Percentiles rank a stretch among this genome's conserved stretches.
These are phyloP conservation scores for Podaxis sp. DNA, from an alignment of 768 basidiomycete genomes.

Conservation along the genomic window DNA sequence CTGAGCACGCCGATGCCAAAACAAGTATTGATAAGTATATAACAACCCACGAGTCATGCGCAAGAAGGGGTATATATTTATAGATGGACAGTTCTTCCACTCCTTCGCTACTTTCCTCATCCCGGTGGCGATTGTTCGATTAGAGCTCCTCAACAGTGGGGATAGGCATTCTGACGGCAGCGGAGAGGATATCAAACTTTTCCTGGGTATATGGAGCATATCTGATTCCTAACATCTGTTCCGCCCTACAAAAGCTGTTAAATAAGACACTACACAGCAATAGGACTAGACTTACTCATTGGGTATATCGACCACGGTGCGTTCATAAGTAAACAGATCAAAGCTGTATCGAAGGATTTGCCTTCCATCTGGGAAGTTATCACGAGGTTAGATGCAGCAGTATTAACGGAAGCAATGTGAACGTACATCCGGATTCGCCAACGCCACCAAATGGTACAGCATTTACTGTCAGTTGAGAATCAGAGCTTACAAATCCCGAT, in stretches of 20 bases:
- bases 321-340: slow-evolving; percentile 48
- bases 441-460: slow-evolving; percentile 31
- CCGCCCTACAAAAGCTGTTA: slow-evolving; percentile 27
- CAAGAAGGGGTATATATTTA: neutral
- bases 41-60: neutral
- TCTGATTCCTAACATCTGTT: slow-evolving; percentile 32
- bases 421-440: slow-evolving; percentile 64
- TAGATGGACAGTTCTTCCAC: neutral
- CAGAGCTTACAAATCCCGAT: neutral
- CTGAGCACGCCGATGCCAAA: too few relatives aligned
- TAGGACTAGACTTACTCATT: slow-evolving; percentile 32
- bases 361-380: slow-evolving; percentile 41
- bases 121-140: neutral
- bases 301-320: slow-evolving; percentile 47
- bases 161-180: neutral
- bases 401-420: neutral
- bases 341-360: slow-evolving; percentile 51
- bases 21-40: neutral
- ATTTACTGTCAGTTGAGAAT: slow-evolving; percentile 16
- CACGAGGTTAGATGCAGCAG: neutral
- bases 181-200: slow-evolving; percentile 26
- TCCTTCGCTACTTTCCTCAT: neutral
- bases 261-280: neutral
- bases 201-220: slow-evolving; percentile 52
- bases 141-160: slow-evolving; percentile 4